Conservation (phyloP, 129 eudicot genomes). For the Flaveria robusta region DNA sequence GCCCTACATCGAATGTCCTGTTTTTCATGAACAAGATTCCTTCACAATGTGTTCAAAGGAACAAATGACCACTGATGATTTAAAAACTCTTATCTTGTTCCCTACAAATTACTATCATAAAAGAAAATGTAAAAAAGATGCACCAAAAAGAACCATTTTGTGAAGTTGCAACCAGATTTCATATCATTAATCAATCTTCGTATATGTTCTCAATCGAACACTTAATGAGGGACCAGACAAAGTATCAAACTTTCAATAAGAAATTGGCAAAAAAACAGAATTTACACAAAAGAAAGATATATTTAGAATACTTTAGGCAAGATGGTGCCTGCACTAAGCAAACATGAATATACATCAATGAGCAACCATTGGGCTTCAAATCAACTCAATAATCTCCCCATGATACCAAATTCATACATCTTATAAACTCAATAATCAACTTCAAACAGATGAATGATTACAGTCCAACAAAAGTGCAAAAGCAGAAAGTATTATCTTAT, state of each 20-base stretch:
- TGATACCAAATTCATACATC: neutral
- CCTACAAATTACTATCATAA: neutral
- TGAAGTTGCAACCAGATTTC: conserved; percentile 13
- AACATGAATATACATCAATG: neutral
- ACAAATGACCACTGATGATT: conserved; percentile 14
- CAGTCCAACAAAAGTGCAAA: neutral
- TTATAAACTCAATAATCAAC: neutral
- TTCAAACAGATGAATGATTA: neutral
- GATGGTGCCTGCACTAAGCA: neutral
- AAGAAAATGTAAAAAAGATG: conserved; percentile 24
- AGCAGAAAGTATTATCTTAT: neutral
- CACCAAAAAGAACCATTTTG: conserved; percentile 21
- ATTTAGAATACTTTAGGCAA: neutral
- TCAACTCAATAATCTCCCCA: neutral
- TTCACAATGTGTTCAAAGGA: neutral
- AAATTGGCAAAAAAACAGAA: conserved; percentile 17
- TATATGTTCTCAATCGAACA: conserved; percentile 7
- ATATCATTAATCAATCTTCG: neutral
- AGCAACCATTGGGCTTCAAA: neutral
- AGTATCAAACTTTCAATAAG: neutral
- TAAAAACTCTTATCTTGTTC: neutral
- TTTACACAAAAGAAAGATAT: conserved; percentile 15
- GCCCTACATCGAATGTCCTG: neutral
- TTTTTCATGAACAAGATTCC: conserved; percentile 16
- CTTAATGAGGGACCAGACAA: neutral